Conservation (phyloP, 169 alveolate species). For the Plasmodium berghei region DNA sequence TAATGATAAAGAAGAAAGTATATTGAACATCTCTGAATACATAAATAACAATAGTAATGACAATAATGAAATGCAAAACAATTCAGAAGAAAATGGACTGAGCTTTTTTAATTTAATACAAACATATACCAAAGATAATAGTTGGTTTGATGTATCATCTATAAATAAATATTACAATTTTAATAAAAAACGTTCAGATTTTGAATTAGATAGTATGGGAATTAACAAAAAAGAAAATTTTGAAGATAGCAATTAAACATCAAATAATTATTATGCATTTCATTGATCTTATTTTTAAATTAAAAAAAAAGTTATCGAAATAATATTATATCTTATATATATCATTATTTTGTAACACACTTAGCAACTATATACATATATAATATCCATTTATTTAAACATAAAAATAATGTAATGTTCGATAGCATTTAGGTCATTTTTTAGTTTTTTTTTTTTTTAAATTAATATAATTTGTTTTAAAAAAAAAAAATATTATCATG, state of each 20-base stretch:
- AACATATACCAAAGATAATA: slow-evolving; percentile 69
- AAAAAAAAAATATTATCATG: too few relatives aligned
- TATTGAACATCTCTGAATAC: slow-evolving; percentile 48
- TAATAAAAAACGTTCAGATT: slow-evolving; percentile 27
- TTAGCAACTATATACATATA: too few relatives aligned
- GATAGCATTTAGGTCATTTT: too few relatives aligned
- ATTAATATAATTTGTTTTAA: too few relatives aligned
- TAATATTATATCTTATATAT: too few relatives aligned
- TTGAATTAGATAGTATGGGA: slow-evolving; percentile 44
- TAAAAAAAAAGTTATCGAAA: background rate
- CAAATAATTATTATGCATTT: background rate
- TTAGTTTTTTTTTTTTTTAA: too few relatives aligned
- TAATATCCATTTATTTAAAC: too few relatives aligned
- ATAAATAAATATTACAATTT: slow-evolving; percentile 59
- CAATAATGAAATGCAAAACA: slow-evolving; percentile 4
- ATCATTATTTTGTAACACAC: too few relatives aligned
- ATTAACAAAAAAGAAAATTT: background rate
- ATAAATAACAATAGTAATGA: slow-evolving; percentile 17
- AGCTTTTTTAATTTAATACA: slow-evolving; percentile 44
- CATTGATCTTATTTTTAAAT: too few relatives aligned
- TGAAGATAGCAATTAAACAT: background rate
- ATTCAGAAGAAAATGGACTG: slow-evolving; percentile 28
- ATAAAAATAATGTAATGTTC: too few relatives aligned
- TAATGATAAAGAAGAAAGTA: slow-evolving; percentile 20
- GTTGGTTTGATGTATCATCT: slow-evolving; percentile 72